Base-by-base conservation (phyloP, 2,329 filamentous ascomycete species). In the Colletotrichum tofieldiae region DNA sequence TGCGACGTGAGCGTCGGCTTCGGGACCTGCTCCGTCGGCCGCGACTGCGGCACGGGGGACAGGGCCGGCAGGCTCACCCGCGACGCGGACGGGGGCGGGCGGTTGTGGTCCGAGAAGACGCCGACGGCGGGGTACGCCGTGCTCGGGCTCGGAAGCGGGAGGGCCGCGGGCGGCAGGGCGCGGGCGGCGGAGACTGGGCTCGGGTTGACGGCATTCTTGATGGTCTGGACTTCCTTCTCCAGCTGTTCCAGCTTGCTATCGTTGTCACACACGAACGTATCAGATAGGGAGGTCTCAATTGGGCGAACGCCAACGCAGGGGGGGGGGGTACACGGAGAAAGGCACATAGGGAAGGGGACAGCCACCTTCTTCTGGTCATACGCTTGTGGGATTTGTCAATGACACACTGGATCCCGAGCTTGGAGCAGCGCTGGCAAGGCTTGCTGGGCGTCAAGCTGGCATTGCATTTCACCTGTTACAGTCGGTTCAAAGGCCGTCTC, bases 171-270 rank as follows among this genome's bases (percentile, higher is more conserved):
- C 11, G 61, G 54, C 3, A 63, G 54, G 5, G 32, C 56, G 49
- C 59, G 43, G 51, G 70, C 32, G 32, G 55, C 64, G 26, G 72
- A 69, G 49, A 61, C 61, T 32, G 72, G 65, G 43, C 37, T 60
- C 9, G 77, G 79, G 18, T 81, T 78, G 52, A 90, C 87, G 55
- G 84, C 54, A 54, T 66, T 70, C 51, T 71, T 45, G 26, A 76
- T 67, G 18, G 75, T 75, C 43, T 75, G 73, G 35, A 76, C 67
- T 14, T 76, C 75, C 52, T 74, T 75, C 43, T 76, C 75, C 2
- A 76, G 68, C 32, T 72, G 85, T 74, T 90, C 88, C 3, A 90
- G 80, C 76, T 90, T 89, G 75, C 88, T 89, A 58, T 26, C 32
- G 47, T 41, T 7, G 43, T 51, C 56, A 67, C 63, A 49, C 23